Percentiles rank a stretch among this genome's conserved stretches.
Evolutionary conservation across 371 early-diverging fungal species (phyloP).

Genomic region (Circinella umbellata): DNA sequence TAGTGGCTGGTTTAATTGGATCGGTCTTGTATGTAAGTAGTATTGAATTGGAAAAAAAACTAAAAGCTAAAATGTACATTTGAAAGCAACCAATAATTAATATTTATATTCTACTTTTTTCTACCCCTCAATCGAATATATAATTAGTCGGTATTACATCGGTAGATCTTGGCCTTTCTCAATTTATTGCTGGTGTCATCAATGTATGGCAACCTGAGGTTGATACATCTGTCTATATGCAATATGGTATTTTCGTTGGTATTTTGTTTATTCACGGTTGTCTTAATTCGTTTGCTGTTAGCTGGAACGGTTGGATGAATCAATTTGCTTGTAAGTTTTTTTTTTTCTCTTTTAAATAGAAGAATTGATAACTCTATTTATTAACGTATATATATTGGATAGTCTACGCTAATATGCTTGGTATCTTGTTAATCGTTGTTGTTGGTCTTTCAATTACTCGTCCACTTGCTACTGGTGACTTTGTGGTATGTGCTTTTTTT

Average conservation of each 20-base stretch:
- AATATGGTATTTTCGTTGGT: slow-evolving; percentile 55
- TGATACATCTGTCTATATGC: slow-evolving; percentile 47
- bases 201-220: slow-evolving; percentile 45
- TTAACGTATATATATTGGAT: background rate
- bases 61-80: too few species aligned
- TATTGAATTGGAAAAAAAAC: too few species aligned
- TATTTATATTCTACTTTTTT: background rate
- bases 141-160: slow-evolving; percentile 50
- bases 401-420: slow-evolving; percentile 55
- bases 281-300: slow-evolving; percentile 60
- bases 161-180: slow-evolving; percentile 59
- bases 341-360: too few species aligned
- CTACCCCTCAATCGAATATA: background rate
- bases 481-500: slow-evolving; percentile 28
- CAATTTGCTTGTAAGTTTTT: slow-evolving; percentile 50
- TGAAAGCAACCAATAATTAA: background rate
- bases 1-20: slow-evolving; percentile 61
- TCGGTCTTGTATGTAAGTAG: slow-evolving; percentile 42
- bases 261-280: slow-evolving; percentile 52
- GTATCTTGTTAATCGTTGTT: slow-evolving; percentile 57
- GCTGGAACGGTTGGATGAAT: slow-evolving; percentile 54
- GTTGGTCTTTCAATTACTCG: slow-evolving; percentile 53
- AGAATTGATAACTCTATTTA: background rate
- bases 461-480: slow-evolving; percentile 39
- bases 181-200: slow-evolving; percentile 59